Evolutionary conservation across 495 filamentous ascomycete species (phyloP).

Genomic region (Talaromyces adpressus): DNA sequence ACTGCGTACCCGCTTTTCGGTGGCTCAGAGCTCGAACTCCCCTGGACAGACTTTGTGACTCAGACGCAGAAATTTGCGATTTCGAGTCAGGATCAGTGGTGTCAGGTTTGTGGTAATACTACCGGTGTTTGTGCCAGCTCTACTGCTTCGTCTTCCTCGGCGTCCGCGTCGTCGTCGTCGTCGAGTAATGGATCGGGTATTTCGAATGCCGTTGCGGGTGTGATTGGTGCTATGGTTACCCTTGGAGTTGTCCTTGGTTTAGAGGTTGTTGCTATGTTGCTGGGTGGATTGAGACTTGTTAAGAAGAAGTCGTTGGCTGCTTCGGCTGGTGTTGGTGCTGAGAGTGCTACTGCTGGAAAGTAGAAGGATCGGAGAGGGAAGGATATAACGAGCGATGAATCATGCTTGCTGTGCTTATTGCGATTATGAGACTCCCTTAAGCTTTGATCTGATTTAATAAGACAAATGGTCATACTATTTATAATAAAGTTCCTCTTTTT

Average conservation of each 20-base stretch:
- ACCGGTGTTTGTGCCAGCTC: constrained; percentile 27
- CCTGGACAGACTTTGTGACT: constrained; percentile 36
- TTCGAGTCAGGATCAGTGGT: constrained; percentile 33
- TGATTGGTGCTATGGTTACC: constrained; percentile 58
- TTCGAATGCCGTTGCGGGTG: constrained; percentile 41
- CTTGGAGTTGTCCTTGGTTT: constrained; percentile 46
- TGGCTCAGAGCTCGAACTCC: constrained; percentile 20
- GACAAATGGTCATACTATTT: neutral
- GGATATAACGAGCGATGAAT: neutral
- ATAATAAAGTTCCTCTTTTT: too few relatives aligned
- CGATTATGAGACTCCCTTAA: neutral
- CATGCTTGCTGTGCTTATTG: neutral
- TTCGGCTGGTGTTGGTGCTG: neutral
- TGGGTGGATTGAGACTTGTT: constrained; percentile 34
- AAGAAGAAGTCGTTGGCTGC: constrained; percentile 24
- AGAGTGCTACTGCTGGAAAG: neutral
- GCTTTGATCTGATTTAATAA: neutral
- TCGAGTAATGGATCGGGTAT: constrained; percentile 19
- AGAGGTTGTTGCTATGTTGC: constrained; percentile 37
- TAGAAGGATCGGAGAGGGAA: neutral
- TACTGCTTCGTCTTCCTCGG: constrained; percentile 1
- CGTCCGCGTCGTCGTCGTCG: constrained; percentile 12
- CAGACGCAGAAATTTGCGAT: constrained; percentile 37
- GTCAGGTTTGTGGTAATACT: constrained; percentile 36
- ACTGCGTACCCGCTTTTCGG: constrained; percentile 39